phyloP scores from a whole-genome alignment of 768 basidiomycete species.

The Kwoniella sp. region DNA sequence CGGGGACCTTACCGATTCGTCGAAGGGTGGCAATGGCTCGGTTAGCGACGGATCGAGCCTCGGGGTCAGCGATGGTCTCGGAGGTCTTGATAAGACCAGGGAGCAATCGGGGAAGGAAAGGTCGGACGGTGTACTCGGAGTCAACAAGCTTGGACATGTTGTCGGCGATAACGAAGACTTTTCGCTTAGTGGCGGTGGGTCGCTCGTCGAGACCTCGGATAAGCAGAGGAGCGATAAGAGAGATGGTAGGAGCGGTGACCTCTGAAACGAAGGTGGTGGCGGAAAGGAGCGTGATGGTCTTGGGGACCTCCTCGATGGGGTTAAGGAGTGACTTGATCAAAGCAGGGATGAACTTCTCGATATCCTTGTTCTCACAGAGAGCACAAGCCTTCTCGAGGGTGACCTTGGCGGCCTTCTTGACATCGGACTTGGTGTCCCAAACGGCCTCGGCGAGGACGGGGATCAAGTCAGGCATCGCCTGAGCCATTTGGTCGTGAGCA shows the following conservation, averaged over 20 bases:
- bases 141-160: constrained; percentile 99
- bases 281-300: constrained; percentile 90
- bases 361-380: constrained; percentile 95
- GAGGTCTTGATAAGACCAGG: constrained; percentile 96
- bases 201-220: constrained; percentile 93
- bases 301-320: constrained; percentile 98
- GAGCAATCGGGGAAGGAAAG: constrained; percentile 92
- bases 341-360: constrained; percentile 81
- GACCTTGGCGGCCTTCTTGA: constrained; percentile 96
- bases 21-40: constrained; percentile 94
- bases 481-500: constrained; percentile 78
- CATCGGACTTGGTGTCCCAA: constrained; percentile 98
- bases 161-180: constrained; percentile 95
- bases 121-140: constrained; percentile 89
- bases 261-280: constrained; percentile 99
- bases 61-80: constrained; percentile 92
- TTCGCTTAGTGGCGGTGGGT: constrained; percentile 92
- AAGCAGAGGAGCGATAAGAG: constrained; percentile 94
- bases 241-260: constrained; percentile 94
- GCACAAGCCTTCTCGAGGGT: constrained; percentile 92
- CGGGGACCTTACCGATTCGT: constrained; percentile 87
- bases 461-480: constrained; percentile 90
- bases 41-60: constrained; percentile 88
- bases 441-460: constrained; percentile 92
- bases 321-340: constrained; percentile 97